These are phyloP conservation scores for Malus sieversii DNA, from an alignment of 306 rosid genomes.

Conservation along the genomic window DNA sequence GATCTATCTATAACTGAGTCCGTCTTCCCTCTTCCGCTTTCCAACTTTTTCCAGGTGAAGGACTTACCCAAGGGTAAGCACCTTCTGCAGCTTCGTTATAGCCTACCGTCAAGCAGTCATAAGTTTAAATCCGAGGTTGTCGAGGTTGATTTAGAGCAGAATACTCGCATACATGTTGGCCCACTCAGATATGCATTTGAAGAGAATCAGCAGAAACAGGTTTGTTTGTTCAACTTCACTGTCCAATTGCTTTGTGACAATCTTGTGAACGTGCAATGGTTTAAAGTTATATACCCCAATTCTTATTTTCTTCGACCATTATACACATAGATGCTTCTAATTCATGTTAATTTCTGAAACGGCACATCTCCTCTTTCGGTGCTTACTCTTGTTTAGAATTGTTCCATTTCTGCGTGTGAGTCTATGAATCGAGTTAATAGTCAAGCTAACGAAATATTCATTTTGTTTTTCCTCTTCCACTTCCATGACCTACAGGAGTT, in stretches of 20 bases:
- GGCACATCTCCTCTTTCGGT: neutral
- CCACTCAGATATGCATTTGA: constrained; percentile 65
- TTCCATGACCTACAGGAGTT: constrained; percentile 53
- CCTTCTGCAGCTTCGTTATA: constrained; percentile 71
- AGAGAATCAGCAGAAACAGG: constrained; percentile 75
- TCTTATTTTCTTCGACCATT: neutral
- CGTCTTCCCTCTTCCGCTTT: constrained; percentile 74
- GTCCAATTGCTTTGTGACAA: neutral
- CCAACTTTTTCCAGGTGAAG: constrained; percentile 94
- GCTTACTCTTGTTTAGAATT: neutral
- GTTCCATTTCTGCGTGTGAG: neutral
- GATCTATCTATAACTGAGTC: constrained; percentile 57
- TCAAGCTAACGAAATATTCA: neutral
- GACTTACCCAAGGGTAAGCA: constrained; percentile 77
- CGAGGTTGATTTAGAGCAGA: constrained; percentile 76
- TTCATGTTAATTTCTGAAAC: neutral
- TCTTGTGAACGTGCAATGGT: neutral
- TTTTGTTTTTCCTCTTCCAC: neutral
- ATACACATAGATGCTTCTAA: neutral
- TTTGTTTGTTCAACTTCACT: constrained; percentile 31
- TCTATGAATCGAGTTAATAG: neutral
- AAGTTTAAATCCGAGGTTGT: constrained; percentile 75
- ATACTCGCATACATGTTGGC: constrained; percentile 69
- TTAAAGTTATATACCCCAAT: neutral
- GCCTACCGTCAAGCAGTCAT: constrained; percentile 53